Evolutionary conservation across 140 eudicot species (phyloP), one percentile per base, ranked within the genome.

Genomic region (Oenanthe javanica): DNA sequence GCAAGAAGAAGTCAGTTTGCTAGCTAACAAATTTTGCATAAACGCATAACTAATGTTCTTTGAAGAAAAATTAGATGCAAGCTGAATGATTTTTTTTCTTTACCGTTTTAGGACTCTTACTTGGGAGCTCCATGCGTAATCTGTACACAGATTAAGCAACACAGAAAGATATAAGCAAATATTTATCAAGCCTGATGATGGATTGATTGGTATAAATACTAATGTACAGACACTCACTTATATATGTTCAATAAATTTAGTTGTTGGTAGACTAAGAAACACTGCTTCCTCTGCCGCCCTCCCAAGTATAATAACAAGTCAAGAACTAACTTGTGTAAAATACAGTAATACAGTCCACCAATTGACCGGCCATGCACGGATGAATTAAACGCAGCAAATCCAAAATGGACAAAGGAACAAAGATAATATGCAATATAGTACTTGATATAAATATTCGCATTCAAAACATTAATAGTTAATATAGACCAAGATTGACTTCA

Each of bases 341-440:
- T 46, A 67, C 74, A 14, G 74, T 67, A 31, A 25, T 25, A 8
- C 40, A 63, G 71, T 63, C 15, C 72, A 12, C 43, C 6, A 27
- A 66, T 2, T 66, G 72, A 67, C 74, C 74, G 74, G 74, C 74
- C 70, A 63, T 61, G 69, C 36, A 61, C 9, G 46, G 19, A 66
- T 66, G 16, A 14, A 66, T 31, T 36, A 36, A 16, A 67, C 74
- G 12, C 46, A 67, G 46, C 21, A 67, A 31, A 27, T 31, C 47
- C n/a, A 67, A 67, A 19, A 67, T 31, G 46, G 9, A 66, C 19
- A 10, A 66, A 31, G 45, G 21, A 67, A 67, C 74, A 67, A 36
- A 36, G 19, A 45, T 67, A 0, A 5, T 31, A 36, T 63, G 46
- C 13, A 12, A 67, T 27, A 16, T 42, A 42, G 45, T 25, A 25